Percentiles rank a stretch among this genome's conserved stretches.
Evolutionary conservation across 192 early-diverging fungal genomes (phyloP).

Genomic region (Thamnidium elegans): DNA sequence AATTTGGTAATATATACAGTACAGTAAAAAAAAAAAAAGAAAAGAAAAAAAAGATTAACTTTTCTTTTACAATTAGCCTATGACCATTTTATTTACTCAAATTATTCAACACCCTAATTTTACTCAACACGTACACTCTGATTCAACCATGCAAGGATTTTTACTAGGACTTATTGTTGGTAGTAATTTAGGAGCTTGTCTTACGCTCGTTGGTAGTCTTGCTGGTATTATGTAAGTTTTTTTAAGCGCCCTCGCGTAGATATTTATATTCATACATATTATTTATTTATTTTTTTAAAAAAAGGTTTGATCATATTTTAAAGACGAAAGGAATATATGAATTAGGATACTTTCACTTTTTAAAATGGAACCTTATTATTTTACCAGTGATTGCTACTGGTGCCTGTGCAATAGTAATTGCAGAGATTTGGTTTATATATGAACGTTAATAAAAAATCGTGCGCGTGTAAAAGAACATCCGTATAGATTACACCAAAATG

Average conservation of each 20-base stretch:
- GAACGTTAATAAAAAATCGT: background rate
- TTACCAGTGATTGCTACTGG: slow-evolving; percentile 54
- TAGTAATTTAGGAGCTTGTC: slow-evolving; percentile 79
- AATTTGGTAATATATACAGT: slow-evolving; percentile 50
- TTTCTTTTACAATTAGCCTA: slow-evolving; percentile 41
- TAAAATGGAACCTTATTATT: slow-evolving; percentile 57
- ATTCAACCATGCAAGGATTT: slow-evolving; percentile 50
- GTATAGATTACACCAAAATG: too few species aligned
- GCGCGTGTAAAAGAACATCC: too few species aligned
- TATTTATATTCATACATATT: too few species aligned
- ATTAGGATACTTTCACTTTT: slow-evolving; percentile 50
- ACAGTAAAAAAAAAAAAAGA: too few species aligned
- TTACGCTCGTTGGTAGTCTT: slow-evolving; percentile 69
- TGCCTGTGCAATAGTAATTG: slow-evolving; percentile 43
- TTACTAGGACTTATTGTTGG: slow-evolving; percentile 75
- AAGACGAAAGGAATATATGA: slow-evolving; percentile 45
- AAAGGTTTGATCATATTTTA: slow-evolving; percentile 52
- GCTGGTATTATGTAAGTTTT: slow-evolving; percentile 65
- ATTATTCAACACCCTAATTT: slow-evolving; percentile 68
- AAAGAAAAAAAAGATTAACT: background rate
- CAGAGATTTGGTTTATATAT: slow-evolving; percentile 47
- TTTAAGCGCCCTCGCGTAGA: too few species aligned
- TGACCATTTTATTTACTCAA: slow-evolving; percentile 79
- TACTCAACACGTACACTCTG: slow-evolving; percentile 29
- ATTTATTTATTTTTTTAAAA: slow-evolving; percentile 11